These are phyloP conservation scores for Samsoniella hepiali DNA, from an alignment of 2,329 filamentous ascomycete genomes.

Conservation along the genomic window DNA sequence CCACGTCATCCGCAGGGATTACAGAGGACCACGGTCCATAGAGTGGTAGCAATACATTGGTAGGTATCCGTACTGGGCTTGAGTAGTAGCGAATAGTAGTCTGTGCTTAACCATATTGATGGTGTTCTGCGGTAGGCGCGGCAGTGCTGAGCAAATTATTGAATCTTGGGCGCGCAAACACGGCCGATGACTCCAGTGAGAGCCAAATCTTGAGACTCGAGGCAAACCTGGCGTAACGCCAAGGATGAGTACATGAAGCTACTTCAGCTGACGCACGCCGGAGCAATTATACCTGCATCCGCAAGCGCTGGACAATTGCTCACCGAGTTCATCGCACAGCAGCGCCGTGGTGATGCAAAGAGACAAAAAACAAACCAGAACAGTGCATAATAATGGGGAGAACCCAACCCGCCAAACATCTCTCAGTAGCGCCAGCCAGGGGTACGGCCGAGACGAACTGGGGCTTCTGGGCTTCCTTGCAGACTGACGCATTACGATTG, in stretches of 20 bases:
- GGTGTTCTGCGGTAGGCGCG: background rate
- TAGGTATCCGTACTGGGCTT: background rate
- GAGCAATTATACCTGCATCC: background rate
- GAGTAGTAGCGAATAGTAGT: background rate
- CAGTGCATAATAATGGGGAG: background rate
- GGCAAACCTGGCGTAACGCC: too few species aligned
- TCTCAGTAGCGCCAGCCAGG: slow-evolving; percentile 5
- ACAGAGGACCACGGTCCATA: background rate
- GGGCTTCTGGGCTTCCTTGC: background rate
- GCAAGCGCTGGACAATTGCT: background rate
- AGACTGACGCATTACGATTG: slow-evolving; percentile 14
- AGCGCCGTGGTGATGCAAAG: background rate
- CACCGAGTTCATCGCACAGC: background rate
- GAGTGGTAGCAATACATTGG: background rate
- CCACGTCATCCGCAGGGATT: slow-evolving; percentile 1
- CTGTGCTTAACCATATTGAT: background rate
- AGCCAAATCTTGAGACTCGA: background rate
- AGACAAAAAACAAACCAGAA: background rate
- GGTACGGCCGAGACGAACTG: slow-evolving; percentile 1
- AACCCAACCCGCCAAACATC: background rate
- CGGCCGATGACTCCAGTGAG: background rate
- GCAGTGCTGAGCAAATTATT: background rate
- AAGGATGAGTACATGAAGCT: too few species aligned
- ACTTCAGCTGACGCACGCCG: background rate
- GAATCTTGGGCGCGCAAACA: background rate